A percentile compares a stretch with the other conserved stretches of the same genome.
Evolutionary conservation across 1,284 basidiomycete genomes (phyloP).

Genomic region (Neonothopanus nambi): DNA sequence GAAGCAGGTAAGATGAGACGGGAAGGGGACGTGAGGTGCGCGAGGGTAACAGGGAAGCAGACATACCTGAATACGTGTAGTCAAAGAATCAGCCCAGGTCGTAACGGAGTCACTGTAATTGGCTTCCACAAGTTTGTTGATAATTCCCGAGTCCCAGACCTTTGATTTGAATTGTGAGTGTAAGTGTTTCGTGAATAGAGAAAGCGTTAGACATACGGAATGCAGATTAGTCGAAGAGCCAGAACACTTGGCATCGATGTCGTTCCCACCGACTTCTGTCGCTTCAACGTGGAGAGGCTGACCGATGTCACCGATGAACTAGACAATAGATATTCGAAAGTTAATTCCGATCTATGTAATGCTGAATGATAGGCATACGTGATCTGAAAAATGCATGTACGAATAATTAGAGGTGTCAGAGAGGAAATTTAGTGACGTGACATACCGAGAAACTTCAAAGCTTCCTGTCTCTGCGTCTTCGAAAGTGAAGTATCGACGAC

Average conservation of each 20-base stretch:
- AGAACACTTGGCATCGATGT: constrained; percentile 38
- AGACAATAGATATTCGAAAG: constrained; percentile 9
- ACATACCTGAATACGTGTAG: constrained; percentile 42
- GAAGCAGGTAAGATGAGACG: too few relatives aligned
- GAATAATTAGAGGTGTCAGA: too few relatives aligned
- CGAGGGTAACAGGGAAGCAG: neutral
- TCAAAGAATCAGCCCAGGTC: constrained; percentile 45
- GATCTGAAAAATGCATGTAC: too few relatives aligned
- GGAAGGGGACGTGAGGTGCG: too few relatives aligned
- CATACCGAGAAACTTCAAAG: constrained; percentile 46
- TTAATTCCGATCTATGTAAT: too few relatives aligned
- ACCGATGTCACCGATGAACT: constrained; percentile 55
- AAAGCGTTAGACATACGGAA: constrained; percentile 33
- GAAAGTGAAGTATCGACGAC: constrained; percentile 43
- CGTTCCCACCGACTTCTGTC: constrained; percentile 41
- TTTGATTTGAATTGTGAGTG: constrained; percentile 6
- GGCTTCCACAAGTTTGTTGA: constrained; percentile 43
- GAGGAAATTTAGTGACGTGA: too few relatives aligned
- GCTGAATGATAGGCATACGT: constrained; percentile 1
- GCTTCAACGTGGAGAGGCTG: too few relatives aligned
- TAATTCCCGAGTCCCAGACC: constrained; percentile 47
- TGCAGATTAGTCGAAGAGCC: constrained; percentile 51
- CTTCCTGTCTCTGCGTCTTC: constrained; percentile 45
- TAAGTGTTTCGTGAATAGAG: neutral
- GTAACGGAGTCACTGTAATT: constrained; percentile 39